phyloP scores from a whole-genome alignment of 805 yeast species.

The Jamesozyma jinghongensis region DNA sequence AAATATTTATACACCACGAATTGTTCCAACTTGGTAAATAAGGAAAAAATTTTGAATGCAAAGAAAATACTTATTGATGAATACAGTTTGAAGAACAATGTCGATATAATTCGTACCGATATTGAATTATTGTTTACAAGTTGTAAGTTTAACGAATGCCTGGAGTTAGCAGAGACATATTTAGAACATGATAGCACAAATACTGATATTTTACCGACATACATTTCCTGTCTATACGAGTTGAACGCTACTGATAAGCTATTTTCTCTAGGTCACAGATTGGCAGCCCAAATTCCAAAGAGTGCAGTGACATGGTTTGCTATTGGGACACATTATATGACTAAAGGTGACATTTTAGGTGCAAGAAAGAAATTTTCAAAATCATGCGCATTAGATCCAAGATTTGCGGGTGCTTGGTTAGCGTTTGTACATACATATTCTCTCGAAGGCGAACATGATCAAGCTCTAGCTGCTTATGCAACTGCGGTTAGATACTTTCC shows the following conservation, averaged over 20 bases:
- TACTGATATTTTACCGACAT: conserved; percentile 62
- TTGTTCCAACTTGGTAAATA: conserved; percentile 62
- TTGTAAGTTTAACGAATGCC: conserved; percentile 70
- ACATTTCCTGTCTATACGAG: conserved; percentile 78
- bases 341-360: conserved; percentile 62
- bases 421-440: conserved; percentile 98
- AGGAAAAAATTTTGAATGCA: conserved; percentile 52
- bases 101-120: conserved; percentile 57
- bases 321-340: conserved; percentile 80
- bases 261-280: conserved; percentile 69
- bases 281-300: conserved; percentile 77
- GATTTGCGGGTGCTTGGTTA: conserved; percentile 92
- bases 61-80: conserved; percentile 59
- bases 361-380: conserved; percentile 84
- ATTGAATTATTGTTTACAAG: conserved; percentile 67
- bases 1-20: conserved; percentile 65
- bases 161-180: conserved; percentile 58
- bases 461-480: conserved; percentile 93
- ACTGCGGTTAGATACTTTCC: conserved; percentile 89
- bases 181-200: conserved; percentile 57
- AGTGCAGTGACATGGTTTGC: conserved; percentile 85
- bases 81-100: conserved; percentile 57
- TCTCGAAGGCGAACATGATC: conserved; percentile 97
- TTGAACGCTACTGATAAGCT: conserved; percentile 73
- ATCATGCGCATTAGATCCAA: conserved; percentile 80